Evolutionary conservation across 495 filamentous ascomycete genomes (phyloP), one percentile per base, ranked within the genome.

Genomic region (Opeltia flavorubescens): DNA sequence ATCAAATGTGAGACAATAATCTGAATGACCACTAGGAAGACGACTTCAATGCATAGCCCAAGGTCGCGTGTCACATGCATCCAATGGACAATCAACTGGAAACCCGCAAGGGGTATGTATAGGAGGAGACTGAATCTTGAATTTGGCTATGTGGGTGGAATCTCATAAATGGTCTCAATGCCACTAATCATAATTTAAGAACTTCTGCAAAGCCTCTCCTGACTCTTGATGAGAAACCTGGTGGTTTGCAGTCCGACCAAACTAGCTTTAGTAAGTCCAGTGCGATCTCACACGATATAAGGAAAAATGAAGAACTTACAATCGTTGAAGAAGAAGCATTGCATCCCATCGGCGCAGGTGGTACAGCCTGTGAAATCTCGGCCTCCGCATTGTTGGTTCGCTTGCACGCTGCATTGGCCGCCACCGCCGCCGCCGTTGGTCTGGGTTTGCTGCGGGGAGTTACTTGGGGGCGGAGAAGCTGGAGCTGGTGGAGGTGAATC

Each of bases 311-410:
- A 30, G 3, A 29, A 27, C 42, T 44, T 29, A 44, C 42, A 29
- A 6, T 44, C 42, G 26, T 44, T 44, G 42, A 44, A 31, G 13
- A 44, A 44, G 42, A 7, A 6, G 15, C 42, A 44, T 31, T 44
- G 25, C 42, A 44, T 31, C 13, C 25, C 42, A 21, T 44, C 42
- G 8, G 42, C 42, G n/a, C 42, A 44, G 17, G 26, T 44, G 15
- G 42, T 44, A 7, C 42, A 44, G 0, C 42, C 42, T 4, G 2
- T 20, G 25, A 44, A 44, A 7, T 15, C 15, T 9, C 5, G 5
- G 12, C 42, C 42, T 30, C 42, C 42, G 21, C 42, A 44, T 23
- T 30, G 42, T n/a, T 44, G 4, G n/a, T 44, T 31, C 18, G 42
- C 42, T 44, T 31, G 42, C 12, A 44, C 42, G 15, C 6, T 44